Base-by-base conservation (phyloP, 2,329 filamentous ascomycete genomes). In the Diaporthe nobilis region DNA sequence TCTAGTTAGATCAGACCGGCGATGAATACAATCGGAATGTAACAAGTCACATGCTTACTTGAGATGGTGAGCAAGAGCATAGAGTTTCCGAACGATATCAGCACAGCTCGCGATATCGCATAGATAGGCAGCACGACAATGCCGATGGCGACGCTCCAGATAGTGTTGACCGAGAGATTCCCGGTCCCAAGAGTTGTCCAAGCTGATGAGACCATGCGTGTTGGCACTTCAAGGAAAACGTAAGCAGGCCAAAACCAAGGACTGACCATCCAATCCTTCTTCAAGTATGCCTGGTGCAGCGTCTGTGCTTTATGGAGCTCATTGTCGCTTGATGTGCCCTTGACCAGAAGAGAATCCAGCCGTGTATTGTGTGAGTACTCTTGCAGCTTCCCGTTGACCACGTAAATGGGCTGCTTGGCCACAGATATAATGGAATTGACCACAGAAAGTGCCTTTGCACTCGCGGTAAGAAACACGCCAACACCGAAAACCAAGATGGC, bases 171-270 rank as follows among this genome's bases (percentile, higher is more conserved):
- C 10, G 49, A 53, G n/a, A 53, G 12, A 9, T 25, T 12, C 4
- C 49, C n/a, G 5, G 22, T 53, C n/a, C 49, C n/a, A 10, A 53
- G 10, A 12, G 49, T 13, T 25, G 49, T 25, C 49, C 49, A 53
- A n/a, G 49, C 49, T 53, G n/a, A 25, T 17, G 53, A 31, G 25
- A 57, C 7, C 7, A 7, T 31, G 53, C 7, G n/a, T 9, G 53
- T 31, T 57, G 72, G 72, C 6, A 73, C 8, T 28, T 74, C 72
- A 15, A 74, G 22, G 44, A 74, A 63, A 2, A 74, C 12, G n/a
- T 74, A 63, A 22, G 44, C 44, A 20, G 44, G 44, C 44, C 44
- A 49, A 34, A 74, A 63, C 17, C 53, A 71, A 7, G 28, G 13
- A 25, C 15, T 39, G 28, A 4, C 22, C 8, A 25, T 3, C 15